Evolutionary conservation across 2,329 filamentous ascomycete genomes (phyloP), one percentile per base, ranked within the genome.

Genomic region (Onygena corvina): DNA sequence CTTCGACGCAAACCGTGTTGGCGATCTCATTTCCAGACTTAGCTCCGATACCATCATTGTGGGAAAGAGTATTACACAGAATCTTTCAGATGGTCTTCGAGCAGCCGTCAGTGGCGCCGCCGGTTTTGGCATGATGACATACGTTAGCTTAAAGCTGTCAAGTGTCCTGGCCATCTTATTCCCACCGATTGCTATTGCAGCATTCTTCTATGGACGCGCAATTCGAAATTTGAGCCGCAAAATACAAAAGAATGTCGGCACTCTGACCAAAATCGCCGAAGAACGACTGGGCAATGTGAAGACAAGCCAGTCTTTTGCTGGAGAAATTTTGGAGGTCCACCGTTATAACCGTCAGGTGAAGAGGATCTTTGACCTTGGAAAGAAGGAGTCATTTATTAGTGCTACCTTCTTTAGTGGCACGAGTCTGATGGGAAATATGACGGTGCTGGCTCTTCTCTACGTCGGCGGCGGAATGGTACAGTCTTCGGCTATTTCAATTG

Each of bases 11-110:
- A 98, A 98, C 69, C 79, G 92, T 21, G 89, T 95, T 21, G 92
- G 92, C 64, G 92, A 98, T 64, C 72, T 98, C 58, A 95, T 98
- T 61, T 96, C 90, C 31, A 83, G 93, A 31, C 79, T 98, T 40
- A 89, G 90, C 60, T 94, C 89, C 1, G 93, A 98, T 65, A 95
- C 92, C 0, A 87, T 96, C 61, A 93, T 98, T 61, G 92, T 98
- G 49, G 92, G 90, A 62, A 98, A 98, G 69, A 94, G 88, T 60
- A 94, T 98, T 56, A 98, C 92, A 0, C 90, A 96, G 63, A 98
- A 98, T 62, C 72, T 98, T 46, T 96, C 90, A 4, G 92, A 98
- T 67, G 92, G 92, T n/a, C 75, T 98, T 47, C 79, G 92, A 53
- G 84, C 92, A 12, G 70, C 92, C 27, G 90, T 98, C 53, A 94